A percentile compares a stretch with the other conserved stretches of the same genome.
Conservation (phyloP, 768 basidiomycete genomes). For the Calvatia gigantea region DNA sequence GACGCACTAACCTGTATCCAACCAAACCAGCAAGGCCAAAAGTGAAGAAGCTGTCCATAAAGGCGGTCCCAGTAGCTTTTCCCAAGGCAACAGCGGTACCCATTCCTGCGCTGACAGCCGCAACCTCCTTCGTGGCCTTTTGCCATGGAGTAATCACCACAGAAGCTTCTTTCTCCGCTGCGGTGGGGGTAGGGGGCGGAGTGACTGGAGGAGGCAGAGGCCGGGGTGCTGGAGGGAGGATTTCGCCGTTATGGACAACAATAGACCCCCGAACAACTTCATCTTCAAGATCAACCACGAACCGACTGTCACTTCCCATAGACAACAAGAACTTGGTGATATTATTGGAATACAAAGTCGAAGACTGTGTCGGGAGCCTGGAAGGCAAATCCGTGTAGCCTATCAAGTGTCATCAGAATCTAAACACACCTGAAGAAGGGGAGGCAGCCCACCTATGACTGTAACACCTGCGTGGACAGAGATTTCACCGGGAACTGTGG, state of each 20-base stretch:
- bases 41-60: constrained; percentile 88
- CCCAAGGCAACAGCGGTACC: constrained; percentile 69
- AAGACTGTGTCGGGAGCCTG: constrained; percentile 86
- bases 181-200: constrained; percentile 46
- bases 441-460: constrained; percentile 55
- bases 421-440: constrained; percentile 1
- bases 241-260: constrained; percentile 63
- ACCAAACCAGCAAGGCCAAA: constrained; percentile 85
- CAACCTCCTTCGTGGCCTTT: constrained; percentile 73
- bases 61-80: constrained; percentile 73
- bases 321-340: constrained; percentile 87
- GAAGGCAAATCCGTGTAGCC: constrained; percentile 85
- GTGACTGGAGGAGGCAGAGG: constrained; percentile 58
- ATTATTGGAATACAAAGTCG: constrained; percentile 88
- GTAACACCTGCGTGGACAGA: constrained; percentile 72
- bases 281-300: constrained; percentile 68
- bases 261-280: constrained; percentile 84
- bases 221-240: constrained; percentile 66
- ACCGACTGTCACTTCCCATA: constrained; percentile 61
- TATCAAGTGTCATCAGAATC: constrained; percentile 22
- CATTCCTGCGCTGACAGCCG: constrained; percentile 73
- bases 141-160: constrained; percentile 84
- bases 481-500: constrained; percentile 75
- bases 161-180: constrained; percentile 38
- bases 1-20: constrained; percentile 50